Percentiles rank a stretch among this genome's conserved stretches.
Conservation (phyloP, 1,284 basidiomycete genomes). For the Xerocomus nothofagi region DNA sequence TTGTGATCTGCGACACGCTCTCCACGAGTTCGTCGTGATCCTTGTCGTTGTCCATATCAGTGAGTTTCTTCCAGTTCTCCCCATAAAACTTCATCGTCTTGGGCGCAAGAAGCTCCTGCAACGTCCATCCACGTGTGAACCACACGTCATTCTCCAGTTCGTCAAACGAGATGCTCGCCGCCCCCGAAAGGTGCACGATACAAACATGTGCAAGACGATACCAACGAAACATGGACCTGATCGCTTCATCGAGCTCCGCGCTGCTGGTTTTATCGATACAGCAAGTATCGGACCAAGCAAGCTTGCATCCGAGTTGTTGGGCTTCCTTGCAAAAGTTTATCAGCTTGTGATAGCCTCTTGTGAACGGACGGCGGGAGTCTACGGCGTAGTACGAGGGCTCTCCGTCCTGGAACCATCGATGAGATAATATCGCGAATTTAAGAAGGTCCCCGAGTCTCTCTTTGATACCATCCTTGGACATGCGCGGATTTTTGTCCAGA, state of each 20-base stretch:
- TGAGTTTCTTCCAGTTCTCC: slow-evolving; percentile 17
- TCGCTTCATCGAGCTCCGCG: slow-evolving; percentile 25
- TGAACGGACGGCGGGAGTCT: no score
- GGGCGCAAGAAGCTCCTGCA: slow-evolving; percentile 27
- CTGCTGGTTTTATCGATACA: slow-evolving; percentile 25
- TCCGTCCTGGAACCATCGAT: no score
- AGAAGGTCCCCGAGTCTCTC: no score
- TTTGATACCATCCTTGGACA: no score
- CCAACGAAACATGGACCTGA: slow-evolving; percentile 26
- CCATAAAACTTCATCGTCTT: slow-evolving; percentile 20
- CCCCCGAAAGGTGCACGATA: slow-evolving; percentile 15
- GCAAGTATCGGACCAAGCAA: slow-evolving; percentile 24
- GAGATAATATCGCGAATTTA: no score
- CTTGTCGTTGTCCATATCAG: no score
- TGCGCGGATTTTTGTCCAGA: no score
- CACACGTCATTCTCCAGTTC: slow-evolving; percentile 19
- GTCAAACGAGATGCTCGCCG: no score
- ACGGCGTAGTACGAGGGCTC: no score
- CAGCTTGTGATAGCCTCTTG: slow-evolving; percentile 19
- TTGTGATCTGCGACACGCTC: slow-evolving; percentile 9
- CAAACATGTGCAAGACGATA: slow-evolving; percentile 26
- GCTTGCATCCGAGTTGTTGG: slow-evolving; percentile 9
- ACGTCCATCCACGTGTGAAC: slow-evolving; percentile 15
- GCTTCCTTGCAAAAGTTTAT: slow-evolving; percentile 19
- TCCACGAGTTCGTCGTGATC: slow-evolving; percentile 8